Conservation (phyloP, 2,329 filamentous ascomycete genomes). For the Aspergillus amoenus region DNA sequence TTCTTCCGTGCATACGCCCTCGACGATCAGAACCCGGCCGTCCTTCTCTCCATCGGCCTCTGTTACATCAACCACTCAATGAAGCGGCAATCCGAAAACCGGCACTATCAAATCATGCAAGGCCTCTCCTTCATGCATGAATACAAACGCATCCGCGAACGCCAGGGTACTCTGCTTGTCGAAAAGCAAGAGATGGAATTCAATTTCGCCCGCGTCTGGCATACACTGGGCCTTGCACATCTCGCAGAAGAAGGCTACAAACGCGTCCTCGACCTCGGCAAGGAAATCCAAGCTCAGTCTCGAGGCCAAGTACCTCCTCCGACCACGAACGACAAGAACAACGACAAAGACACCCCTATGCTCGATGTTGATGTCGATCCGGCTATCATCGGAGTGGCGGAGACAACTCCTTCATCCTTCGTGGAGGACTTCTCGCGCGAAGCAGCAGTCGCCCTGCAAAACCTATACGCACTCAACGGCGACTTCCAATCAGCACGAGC, state of each 20-base stretch:
- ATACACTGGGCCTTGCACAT: constrained; percentile 70
- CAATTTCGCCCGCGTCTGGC: constrained; percentile 75
- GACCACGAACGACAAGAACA: constrained; percentile 38
- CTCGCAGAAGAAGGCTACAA: constrained; percentile 73
- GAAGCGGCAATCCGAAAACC: constrained; percentile 85
- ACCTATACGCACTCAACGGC: constrained; percentile 64
- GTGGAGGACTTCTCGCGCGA: constrained; percentile 65
- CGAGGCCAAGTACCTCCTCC: background rate
- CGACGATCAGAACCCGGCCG: constrained; percentile 71
- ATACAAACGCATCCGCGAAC: constrained; percentile 65
- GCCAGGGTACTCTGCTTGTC: constrained; percentile 39
- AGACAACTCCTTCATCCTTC: constrained; percentile 12
- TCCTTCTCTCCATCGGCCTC: constrained; percentile 78
- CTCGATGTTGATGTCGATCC: constrained; percentile 11
- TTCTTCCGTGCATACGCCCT: constrained; percentile 75
- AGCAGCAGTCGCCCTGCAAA: constrained; percentile 72
- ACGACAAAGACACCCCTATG: constrained; percentile 37
- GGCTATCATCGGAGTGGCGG: constrained; percentile 7
- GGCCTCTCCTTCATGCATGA: constrained; percentile 76
- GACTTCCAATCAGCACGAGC: constrained; percentile 60
- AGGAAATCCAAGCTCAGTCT: constrained; percentile 42
- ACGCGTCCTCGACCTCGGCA: constrained; percentile 53
- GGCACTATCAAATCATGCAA: constrained; percentile 83
- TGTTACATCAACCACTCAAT: constrained; percentile 86
- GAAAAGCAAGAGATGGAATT: constrained; percentile 75